Conservation (phyloP, 2,329 filamentous ascomycete genomes). For the Metarhizium humberi region DNA sequence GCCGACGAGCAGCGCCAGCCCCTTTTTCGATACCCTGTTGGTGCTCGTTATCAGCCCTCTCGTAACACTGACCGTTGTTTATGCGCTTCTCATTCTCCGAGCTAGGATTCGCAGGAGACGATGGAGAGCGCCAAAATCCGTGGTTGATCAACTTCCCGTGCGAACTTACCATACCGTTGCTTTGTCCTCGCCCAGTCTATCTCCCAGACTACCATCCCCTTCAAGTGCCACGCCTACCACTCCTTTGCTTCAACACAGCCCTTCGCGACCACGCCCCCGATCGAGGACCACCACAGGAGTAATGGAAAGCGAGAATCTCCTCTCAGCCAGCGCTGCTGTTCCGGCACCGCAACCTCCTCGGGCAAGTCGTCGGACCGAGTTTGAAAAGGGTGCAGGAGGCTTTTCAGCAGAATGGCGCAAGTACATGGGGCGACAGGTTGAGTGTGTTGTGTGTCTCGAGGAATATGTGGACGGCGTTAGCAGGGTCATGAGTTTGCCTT, state of each 20-base stretch:
- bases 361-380: slow-evolving; percentile 25
- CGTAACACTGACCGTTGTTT: slow-evolving; percentile 86
- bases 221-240: slow-evolving; percentile 63
- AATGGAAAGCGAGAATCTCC: slow-evolving; percentile 37
- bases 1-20: slow-evolving; percentile 78
- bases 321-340: slow-evolving; percentile 32
- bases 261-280: slow-evolving; percentile 47
- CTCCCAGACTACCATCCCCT: slow-evolving; percentile 52
- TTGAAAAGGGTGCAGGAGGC: slow-evolving; percentile 36
- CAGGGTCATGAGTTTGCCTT: slow-evolving; percentile 92
- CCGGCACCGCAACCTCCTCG: slow-evolving; percentile 25
- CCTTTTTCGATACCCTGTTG: slow-evolving; percentile 93
- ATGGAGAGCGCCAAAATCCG: slow-evolving; percentile 95
- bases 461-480: slow-evolving; percentile 94
- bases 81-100: slow-evolving; percentile 76
- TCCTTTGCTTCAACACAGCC: slow-evolving; percentile 60
- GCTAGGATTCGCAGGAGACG: slow-evolving; percentile 80
- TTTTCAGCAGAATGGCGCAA: slow-evolving; percentile 51
- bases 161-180: slow-evolving; percentile 86
- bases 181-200: slow-evolving; percentile 40
- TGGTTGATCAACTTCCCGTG: slow-evolving; percentile 90
- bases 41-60: slow-evolving; percentile 92
- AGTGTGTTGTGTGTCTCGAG: slow-evolving; percentile 94
- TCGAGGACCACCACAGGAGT: slow-evolving; percentile 57
- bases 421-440: slow-evolving; percentile 61